phyloP scores from a whole-genome alignment of 2,329 filamentous ascomycete genomes.

The Paecilomyces sp. region DNA sequence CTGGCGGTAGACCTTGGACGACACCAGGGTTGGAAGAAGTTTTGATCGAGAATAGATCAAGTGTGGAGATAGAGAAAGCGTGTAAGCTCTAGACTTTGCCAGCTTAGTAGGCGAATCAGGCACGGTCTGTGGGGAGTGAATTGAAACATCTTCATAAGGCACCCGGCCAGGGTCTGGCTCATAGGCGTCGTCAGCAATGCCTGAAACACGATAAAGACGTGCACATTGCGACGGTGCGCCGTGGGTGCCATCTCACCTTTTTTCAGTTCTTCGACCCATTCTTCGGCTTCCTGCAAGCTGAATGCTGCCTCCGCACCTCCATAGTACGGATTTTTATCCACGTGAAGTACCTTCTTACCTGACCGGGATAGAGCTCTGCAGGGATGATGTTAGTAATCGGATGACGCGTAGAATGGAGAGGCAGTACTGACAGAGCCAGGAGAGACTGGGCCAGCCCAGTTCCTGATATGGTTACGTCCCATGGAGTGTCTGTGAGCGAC shows the following conservation, averaged over 20 bases:
- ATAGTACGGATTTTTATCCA: slow-evolving; percentile 84
- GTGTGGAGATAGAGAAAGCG: slow-evolving; percentile 75
- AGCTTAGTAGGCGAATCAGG: slow-evolving; percentile 15
- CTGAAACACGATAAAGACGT: not conserved
- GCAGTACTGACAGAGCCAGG: slow-evolving; percentile 59
- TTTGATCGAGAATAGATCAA: slow-evolving; percentile 77
- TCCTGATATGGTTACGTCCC: slow-evolving; percentile 74
- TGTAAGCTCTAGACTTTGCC: slow-evolving; percentile 65
- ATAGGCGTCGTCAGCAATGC: slow-evolving; percentile 14
- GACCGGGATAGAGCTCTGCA: slow-evolving; percentile 84
- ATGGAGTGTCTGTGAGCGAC: slow-evolving; percentile 63
- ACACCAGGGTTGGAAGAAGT: slow-evolving; percentile 73
- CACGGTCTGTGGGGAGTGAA: slow-evolving; percentile 16
- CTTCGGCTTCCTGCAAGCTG: slow-evolving; percentile 71
- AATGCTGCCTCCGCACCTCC: slow-evolving; percentile 80
- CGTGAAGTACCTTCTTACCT: slow-evolving; percentile 81
- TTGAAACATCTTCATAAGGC: slow-evolving; percentile 33
- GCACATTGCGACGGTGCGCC: not conserved
- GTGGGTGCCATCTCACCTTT: slow-evolving; percentile 23
- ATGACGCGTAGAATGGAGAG: slow-evolving; percentile 4
- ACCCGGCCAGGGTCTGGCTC: slow-evolving; percentile 25
- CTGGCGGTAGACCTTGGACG: slow-evolving; percentile 79
- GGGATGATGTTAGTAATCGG: slow-evolving; percentile 48
- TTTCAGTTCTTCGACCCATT: slow-evolving; percentile 55
- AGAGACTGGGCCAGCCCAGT: slow-evolving; percentile 74